Conservation (phyloP, 2,329 filamentous ascomycete species). For the Nannizzia gypsea region DNA sequence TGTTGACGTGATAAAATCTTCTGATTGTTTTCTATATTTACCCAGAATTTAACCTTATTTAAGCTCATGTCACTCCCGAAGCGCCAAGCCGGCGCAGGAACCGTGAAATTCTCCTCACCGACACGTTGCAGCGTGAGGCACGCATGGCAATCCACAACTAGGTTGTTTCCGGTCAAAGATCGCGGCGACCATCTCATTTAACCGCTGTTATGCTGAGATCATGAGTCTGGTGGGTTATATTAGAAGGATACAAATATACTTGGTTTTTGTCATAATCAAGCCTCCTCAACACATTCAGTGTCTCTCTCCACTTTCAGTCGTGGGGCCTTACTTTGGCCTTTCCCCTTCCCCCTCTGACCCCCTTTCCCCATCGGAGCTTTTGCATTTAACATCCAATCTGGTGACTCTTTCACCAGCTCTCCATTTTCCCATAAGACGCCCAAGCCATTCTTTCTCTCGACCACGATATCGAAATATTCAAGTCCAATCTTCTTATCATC, state of each 20-base stretch:
- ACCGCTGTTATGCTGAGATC: not conserved
- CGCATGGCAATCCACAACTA: too few species aligned
- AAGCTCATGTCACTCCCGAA: not conserved
- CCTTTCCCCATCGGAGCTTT: conserved; percentile 25
- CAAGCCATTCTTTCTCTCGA: conserved; percentile 60
- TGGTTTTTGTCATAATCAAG: too few species aligned
- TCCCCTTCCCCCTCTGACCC: conserved; percentile 16
- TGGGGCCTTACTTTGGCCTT: conserved; percentile 14
- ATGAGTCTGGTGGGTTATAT: not conserved
- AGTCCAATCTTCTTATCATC: conserved; percentile 49
- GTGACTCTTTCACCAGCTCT: conserved; percentile 40
- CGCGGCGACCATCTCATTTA: not conserved
- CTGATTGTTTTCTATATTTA: not conserved
- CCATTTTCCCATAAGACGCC: conserved; percentile 55
- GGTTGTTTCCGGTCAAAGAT: not conserved
- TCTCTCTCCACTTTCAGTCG: conserved; percentile 9
- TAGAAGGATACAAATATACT: not conserved
- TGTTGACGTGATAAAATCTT: not conserved
- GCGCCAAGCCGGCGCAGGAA: not conserved
- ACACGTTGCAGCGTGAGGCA: too few species aligned
- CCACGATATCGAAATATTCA: conserved; percentile 60
- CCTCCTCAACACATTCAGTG: conserved; percentile 6
- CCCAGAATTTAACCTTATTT: not conserved
- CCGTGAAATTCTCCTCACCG: too few species aligned
- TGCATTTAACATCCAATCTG: conserved; percentile 32